phyloP scores from a whole-genome alignment of 1,284 basidiomycete genomes.

The Boletus sp. region DNA sequence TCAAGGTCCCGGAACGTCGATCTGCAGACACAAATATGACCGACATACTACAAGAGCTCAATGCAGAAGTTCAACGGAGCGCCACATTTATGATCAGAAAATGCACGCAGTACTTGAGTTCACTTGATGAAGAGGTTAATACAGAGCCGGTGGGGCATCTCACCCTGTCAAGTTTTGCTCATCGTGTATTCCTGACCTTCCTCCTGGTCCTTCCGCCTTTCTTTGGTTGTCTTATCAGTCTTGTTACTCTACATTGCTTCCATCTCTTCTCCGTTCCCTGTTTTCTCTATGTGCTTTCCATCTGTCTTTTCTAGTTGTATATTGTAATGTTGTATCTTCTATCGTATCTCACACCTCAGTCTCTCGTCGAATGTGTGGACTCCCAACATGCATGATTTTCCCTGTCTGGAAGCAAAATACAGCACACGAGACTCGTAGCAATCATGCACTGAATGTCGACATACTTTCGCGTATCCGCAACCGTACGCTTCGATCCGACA shows the following conservation, averaged over 20 bases:
- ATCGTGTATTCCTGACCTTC: not conserved
- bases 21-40: not conserved
- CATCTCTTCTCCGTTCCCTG: not conserved
- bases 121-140: not conserved
- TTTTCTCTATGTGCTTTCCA: not conserved
- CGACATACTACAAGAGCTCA: not conserved
- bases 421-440: not conserved
- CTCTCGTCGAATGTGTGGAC: no score
- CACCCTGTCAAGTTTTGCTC: not conserved
- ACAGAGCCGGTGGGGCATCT: not conserved
- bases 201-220: not conserved
- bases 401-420: not conserved
- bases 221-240: not conserved
- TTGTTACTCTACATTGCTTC: not conserved
- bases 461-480: slow-evolving; percentile 81
- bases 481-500: slow-evolving; percentile 77
- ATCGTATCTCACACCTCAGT: no score
- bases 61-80: not conserved
- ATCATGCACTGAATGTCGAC: slow-evolving; percentile 80
- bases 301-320: no score
- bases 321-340: no score
- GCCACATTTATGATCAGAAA: not conserved
- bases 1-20: no score
- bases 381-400: not conserved
- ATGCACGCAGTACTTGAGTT: not conserved